These are phyloP conservation scores for Ogataea neopini DNA, from an alignment of 805 yeast genomes.

Conservation along the genomic window DNA sequence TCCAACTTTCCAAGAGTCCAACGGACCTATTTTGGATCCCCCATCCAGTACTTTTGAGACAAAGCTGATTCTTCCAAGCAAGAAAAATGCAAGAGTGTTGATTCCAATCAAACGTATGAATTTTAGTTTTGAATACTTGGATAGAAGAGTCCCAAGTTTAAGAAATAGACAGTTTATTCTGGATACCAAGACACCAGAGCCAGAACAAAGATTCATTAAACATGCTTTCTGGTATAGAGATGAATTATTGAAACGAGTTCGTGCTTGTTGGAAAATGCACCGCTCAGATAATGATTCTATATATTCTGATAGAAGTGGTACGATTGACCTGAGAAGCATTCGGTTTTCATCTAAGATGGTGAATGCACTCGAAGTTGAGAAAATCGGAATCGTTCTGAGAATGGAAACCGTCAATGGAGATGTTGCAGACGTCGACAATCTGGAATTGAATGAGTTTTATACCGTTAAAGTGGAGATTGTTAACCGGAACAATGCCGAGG, in stretches of 20 bases:
- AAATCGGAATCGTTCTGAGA: constrained; percentile 44
- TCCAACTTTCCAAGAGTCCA: constrained; percentile 26
- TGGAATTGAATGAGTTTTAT: constrained; percentile 51
- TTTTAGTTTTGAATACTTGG: constrained; percentile 43
- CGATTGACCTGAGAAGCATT: constrained; percentile 65
- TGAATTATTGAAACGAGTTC: constrained; percentile 54
- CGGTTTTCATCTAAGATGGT: constrained; percentile 64
- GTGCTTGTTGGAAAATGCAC: constrained; percentile 63
- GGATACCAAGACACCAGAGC: constrained; percentile 52
- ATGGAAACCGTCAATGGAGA: constrained; percentile 22
- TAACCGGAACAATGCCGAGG: constrained; percentile 44
- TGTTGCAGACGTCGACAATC: constrained; percentile 28
- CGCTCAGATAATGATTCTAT: constrained; percentile 29
- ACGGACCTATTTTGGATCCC: constrained; percentile 17
- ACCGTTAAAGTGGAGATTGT: constrained; percentile 48
- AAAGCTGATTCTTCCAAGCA: constrained; percentile 24
- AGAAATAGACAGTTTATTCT: constrained; percentile 69
- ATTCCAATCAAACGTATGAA: constrained; percentile 66
- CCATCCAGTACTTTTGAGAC: constrained; percentile 21
- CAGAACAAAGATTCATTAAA: constrained; percentile 56
- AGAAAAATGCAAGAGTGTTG: constrained; percentile 51
- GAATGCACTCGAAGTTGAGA: constrained; percentile 50
- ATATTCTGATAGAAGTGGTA: constrained; percentile 47
- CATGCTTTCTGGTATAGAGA: constrained; percentile 83
- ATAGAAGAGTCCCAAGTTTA: constrained; percentile 66